phyloP scores from a whole-genome alignment of 116 monocot species.

The Phalaenopsis hybrid region DNA sequence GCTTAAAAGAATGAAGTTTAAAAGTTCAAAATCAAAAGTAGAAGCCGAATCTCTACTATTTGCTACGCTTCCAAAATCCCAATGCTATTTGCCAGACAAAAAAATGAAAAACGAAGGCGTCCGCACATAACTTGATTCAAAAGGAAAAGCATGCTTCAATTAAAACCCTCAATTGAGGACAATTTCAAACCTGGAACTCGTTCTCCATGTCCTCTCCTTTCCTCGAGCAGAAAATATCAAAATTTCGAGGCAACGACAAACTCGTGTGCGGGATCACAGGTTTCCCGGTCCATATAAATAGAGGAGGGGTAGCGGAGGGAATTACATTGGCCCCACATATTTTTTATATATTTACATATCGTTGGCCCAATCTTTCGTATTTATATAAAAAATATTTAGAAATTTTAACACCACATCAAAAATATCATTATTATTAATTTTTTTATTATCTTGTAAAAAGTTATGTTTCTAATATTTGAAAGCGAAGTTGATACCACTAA shows the following conservation, averaged over 20 bases:
- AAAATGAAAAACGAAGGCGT: background rate
- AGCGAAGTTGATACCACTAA: no score
- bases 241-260: background rate
- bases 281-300: no score
- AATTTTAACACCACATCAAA: no score
- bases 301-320: no score
- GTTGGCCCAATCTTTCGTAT: no score
- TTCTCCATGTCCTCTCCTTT: background rate
- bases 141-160: background rate
- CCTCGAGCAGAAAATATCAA: background rate
- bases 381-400: no score
- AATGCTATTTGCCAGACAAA: background rate
- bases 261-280: no score
- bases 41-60: background rate
- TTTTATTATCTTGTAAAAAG: no score
- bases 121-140: background rate
- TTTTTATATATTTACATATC: no score
- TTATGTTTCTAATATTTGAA: no score
- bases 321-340: no score
- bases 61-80: background rate
- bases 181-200: conserved; percentile 3
- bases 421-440: no score
- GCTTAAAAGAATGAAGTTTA: background rate
- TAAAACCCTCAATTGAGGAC: background rate
- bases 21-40: background rate